phyloP scores from a whole-genome alignment of 179 eudicot species.

The Camellia oleifera region DNA sequence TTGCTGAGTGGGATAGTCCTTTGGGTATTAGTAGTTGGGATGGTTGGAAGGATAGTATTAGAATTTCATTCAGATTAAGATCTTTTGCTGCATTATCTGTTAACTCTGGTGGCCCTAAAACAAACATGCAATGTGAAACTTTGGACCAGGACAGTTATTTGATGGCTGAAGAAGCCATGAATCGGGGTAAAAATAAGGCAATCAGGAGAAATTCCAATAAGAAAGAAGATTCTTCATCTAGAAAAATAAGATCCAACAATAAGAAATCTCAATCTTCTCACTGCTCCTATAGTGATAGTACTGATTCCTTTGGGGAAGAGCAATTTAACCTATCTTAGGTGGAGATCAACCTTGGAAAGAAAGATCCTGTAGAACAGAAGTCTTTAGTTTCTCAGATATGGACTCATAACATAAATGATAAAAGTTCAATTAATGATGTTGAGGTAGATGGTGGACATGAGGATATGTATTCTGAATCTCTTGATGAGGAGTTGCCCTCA shows the following conservation, averaged over 20 bases:
- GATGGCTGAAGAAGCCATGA: conserved; percentile 32
- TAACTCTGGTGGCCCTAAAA: conserved; percentile 41
- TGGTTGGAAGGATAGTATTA: conserved; percentile 71
- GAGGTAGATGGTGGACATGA: conserved; percentile 27
- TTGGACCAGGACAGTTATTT: conserved; percentile 37
- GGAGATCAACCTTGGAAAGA: conserved; percentile 28
- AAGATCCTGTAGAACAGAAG: conserved; percentile 36
- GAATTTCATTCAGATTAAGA: conserved; percentile 42
- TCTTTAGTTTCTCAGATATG: conserved; percentile 31
- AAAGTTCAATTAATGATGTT: conserved; percentile 24
- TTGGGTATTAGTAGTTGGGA: conserved; percentile 74
- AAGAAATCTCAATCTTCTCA: conserved; percentile 30
- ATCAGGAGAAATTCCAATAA: conserved; percentile 30
- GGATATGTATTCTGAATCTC: conserved; percentile 23
- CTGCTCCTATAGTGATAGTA: conserved; percentile 23
- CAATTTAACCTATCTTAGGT: conserved; percentile 25
- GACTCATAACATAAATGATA: conserved; percentile 21
- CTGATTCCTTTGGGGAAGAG: conserved; percentile 30
- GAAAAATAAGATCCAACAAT: conserved; percentile 26
- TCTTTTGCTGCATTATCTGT: conserved; percentile 45
- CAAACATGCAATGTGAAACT: conserved; percentile 33
- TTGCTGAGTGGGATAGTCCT: conserved; percentile 35
- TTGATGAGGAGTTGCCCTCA: conserved; percentile 20
- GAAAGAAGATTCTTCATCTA: conserved; percentile 33
- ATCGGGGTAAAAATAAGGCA: conserved; percentile 33